Evolutionary conservation across 208 protist genomes (phyloP).

Genomic region (Leishmania major): DNA sequence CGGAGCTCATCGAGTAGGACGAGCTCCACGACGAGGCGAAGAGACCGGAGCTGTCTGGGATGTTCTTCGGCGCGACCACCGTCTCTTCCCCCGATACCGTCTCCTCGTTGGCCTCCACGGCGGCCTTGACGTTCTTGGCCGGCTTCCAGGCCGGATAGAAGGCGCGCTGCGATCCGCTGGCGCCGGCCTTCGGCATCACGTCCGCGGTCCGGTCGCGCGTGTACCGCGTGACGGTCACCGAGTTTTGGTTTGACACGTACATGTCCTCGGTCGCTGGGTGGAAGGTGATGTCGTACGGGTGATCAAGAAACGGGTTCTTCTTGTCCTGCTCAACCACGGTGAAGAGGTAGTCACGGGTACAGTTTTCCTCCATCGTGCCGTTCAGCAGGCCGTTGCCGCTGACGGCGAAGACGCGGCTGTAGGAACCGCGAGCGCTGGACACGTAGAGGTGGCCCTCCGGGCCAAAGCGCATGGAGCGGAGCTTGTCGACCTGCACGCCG

Average conservation of each 20-base stretch:
- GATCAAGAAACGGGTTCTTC: conserved; percentile 81
- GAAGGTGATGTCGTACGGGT: conserved; percentile 87
- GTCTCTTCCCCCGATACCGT: conserved; percentile 5
- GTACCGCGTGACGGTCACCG: conserved; percentile 80
- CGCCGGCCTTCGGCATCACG: conserved; percentile 2
- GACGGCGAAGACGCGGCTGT: conserved; percentile 88
- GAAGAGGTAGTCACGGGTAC: conserved; percentile 85
- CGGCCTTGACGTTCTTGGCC: conserved; percentile 46
- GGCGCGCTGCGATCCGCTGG: background rate
- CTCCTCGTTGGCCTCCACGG: conserved; percentile 19
- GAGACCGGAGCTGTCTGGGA: conserved; percentile 57
- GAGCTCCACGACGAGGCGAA: conserved; percentile 82
- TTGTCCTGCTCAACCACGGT: conserved; percentile 59
- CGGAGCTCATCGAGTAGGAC: conserved; percentile 69
- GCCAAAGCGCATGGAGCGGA: conserved; percentile 84
- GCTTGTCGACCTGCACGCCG: conserved; percentile 77
- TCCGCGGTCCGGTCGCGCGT: conserved; percentile 22
- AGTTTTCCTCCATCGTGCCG: conserved; percentile 62
- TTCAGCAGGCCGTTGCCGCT: conserved; percentile 90
- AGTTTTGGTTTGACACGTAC: conserved; percentile 90
- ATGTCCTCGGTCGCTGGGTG: conserved; percentile 68
- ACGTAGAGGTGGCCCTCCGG: conserved; percentile 85
- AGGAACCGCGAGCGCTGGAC: conserved; percentile 75
- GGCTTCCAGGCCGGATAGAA: conserved; percentile 43
- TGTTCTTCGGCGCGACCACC: conserved; percentile 16